phyloP scores from a whole-genome alignment of 2,329 filamentous ascomycete species.

The Botryotinia calthae region DNA sequence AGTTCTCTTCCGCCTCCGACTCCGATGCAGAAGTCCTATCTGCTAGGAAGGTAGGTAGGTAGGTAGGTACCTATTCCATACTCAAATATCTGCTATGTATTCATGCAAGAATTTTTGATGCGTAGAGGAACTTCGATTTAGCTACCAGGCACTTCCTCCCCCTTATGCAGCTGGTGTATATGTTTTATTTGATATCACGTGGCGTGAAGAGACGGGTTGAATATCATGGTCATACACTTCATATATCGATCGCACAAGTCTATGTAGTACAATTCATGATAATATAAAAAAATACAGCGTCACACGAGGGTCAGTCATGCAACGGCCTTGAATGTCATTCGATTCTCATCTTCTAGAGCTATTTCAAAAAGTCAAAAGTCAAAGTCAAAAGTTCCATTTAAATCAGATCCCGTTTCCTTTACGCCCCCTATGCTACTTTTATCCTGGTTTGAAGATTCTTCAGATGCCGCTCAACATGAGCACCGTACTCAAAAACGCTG shows the following conservation, averaged over 20 bases:
- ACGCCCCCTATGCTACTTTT: slow-evolving; percentile 32
- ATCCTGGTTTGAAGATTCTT: slow-evolving; percentile 16
- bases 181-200: slow-evolving; percentile 11
- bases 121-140: background rate
- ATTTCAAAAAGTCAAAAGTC: slow-evolving; percentile 3
- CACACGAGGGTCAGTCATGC: background rate
- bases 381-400: slow-evolving; percentile 15
- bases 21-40: background rate
- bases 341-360: slow-evolving; percentile 13
- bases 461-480: slow-evolving; percentile 28
- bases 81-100: too few relatives aligned
- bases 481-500: slow-evolving; percentile 25
- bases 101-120: background rate
- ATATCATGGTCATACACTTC: slow-evolving; percentile 9
- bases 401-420: slow-evolving; percentile 18
- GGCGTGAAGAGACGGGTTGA: background rate
- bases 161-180: background rate
- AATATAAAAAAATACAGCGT: slow-evolving; percentile 22
- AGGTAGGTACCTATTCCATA: too few relatives aligned
- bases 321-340: slow-evolving; percentile 13
- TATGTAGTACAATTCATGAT: slow-evolving; percentile 17
- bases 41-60: too few relatives aligned
- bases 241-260: slow-evolving; percentile 14
- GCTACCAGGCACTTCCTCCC: background rate
- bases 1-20: background rate